Conservation (phyloP, 345 rosid species). For the Lepidium didymum region DNA sequence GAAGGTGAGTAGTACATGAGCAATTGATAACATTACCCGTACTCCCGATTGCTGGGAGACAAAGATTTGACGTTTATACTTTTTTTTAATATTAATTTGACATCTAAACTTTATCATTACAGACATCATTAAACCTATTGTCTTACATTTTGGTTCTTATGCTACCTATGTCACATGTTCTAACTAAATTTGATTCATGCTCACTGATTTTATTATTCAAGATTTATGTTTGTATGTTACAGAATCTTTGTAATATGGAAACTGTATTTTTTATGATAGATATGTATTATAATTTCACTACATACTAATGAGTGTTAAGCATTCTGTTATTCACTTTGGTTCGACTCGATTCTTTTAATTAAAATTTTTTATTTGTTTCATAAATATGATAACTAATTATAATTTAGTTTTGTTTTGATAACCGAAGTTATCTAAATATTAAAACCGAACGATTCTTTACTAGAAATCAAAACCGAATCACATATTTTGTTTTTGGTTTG, state of each 20-base stretch:
- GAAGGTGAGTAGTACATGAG: neutral
- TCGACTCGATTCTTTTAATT: too few species aligned
- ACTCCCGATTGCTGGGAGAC: slow-evolving; percentile 20
- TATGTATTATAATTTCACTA: neutral
- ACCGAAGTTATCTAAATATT: too few species aligned
- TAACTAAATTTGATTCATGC: neutral
- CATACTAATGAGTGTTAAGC: neutral
- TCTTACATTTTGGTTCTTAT: neutral
- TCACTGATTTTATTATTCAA: neutral
- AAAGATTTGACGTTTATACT: slow-evolving; percentile 16
- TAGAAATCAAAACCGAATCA: too few species aligned
- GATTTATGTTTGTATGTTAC: neutral
- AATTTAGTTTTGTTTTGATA: too few species aligned
- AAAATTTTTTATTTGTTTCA: too few species aligned
- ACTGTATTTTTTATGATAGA: neutral
- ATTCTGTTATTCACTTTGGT: too few species aligned
- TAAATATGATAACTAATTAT: too few species aligned
- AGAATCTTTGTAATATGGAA: neutral
- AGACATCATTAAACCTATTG: neutral
- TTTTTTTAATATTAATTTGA: neutral
- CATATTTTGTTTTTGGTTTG: too few species aligned
- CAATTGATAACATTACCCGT: slow-evolving; percentile 17
- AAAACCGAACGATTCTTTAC: too few species aligned
- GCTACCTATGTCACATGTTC: neutral
- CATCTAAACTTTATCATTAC: neutral